A percentile compares a stretch with the other conserved stretches of the same genome.
Conservation (phyloP, 805 yeast species). For the Blastobotrys attinorum region DNA sequence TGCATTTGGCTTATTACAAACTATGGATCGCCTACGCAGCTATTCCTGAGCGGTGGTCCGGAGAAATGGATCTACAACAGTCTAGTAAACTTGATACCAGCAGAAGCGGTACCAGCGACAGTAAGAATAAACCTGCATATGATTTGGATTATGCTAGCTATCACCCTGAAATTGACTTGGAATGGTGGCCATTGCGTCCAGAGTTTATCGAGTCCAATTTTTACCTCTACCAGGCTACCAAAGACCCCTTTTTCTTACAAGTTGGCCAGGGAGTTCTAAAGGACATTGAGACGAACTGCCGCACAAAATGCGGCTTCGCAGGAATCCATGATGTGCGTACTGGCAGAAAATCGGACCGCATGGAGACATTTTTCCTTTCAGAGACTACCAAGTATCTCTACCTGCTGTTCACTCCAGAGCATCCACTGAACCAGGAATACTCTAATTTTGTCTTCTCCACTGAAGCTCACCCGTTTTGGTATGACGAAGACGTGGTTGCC, state of each 20-base stretch:
- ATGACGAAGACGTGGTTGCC: slow-evolving; percentile 32
- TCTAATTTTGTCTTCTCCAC: slow-evolving; percentile 58
- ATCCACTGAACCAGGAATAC: slow-evolving; percentile 38
- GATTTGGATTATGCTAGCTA: not conserved
- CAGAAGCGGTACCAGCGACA: not conserved
- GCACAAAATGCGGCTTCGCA: slow-evolving; percentile 69
- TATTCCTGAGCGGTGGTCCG: slow-evolving; percentile 80
- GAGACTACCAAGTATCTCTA: slow-evolving; percentile 83
- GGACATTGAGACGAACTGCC: slow-evolving; percentile 45
- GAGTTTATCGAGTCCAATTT: slow-evolving; percentile 88
- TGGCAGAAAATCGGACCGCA: slow-evolving; percentile 61
- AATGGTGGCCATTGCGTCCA: slow-evolving; percentile 92
- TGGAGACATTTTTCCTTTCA: slow-evolving; percentile 86
- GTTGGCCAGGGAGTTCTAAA: slow-evolving; percentile 61
- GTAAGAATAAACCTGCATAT: not conserved
- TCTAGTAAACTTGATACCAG: slow-evolving; percentile 8
- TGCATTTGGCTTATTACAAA: slow-evolving; percentile 59
- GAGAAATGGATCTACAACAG: slow-evolving; percentile 3
- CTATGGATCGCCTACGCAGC: slow-evolving; percentile 75
- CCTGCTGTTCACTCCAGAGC: slow-evolving; percentile 63
- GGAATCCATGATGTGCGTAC: slow-evolving; percentile 64
- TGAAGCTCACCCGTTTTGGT: slow-evolving; percentile 90
- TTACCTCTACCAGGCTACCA: slow-evolving; percentile 72
- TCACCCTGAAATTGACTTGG: slow-evolving; percentile 39
- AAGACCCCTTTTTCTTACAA: slow-evolving; percentile 73